Percentiles rank a stretch among this genome's conserved stretches.
Evolutionary conservation across 352 stramenopile species (phyloP).

Genomic region (Phytophthora fragariaefolia): DNA sequence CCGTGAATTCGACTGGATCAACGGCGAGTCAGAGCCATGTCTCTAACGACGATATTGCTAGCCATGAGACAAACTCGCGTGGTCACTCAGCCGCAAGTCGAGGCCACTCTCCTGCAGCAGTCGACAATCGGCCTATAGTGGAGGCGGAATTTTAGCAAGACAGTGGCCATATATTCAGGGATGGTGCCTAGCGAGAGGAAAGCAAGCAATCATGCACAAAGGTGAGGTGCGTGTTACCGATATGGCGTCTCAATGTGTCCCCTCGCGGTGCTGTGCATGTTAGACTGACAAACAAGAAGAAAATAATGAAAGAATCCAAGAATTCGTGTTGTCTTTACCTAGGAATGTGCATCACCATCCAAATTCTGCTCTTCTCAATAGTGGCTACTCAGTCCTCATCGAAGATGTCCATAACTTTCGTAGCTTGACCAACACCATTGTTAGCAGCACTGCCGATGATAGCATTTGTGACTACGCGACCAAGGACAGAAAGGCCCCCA

Average conservation of each 20-base stretch:
- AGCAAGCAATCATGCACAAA: slow-evolving; percentile 11
- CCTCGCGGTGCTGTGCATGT: slow-evolving; percentile 40
- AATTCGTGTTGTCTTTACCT: slow-evolving; percentile 26
- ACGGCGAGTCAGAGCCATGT: slow-evolving; percentile 17
- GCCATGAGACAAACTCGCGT: slow-evolving; percentile 21
- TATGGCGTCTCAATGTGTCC: slow-evolving; percentile 32
- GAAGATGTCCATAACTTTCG: slow-evolving; percentile 52
- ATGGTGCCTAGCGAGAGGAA: slow-evolving; percentile 22
- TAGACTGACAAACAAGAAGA: slow-evolving; percentile 47
- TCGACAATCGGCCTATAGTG: slow-evolving; percentile 36
- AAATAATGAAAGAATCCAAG: slow-evolving; percentile 41
- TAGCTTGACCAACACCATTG: slow-evolving; percentile 10
- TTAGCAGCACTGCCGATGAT: slow-evolving; percentile 10
- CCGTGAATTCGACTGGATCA: slow-evolving; percentile 17
- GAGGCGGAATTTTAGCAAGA: slow-evolving; percentile 51
- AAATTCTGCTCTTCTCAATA: neutral
- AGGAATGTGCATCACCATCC: neutral
- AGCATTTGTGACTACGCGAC: slow-evolving; percentile 24
- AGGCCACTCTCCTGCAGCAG: slow-evolving; percentile 41
- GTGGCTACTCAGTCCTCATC: slow-evolving; percentile 36
- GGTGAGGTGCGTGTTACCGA: slow-evolving; percentile 17
- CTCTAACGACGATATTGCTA: slow-evolving; percentile 4
- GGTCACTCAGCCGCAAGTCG: slow-evolving; percentile 33
- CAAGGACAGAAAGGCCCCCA: slow-evolving; percentile 49
- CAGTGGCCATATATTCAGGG: slow-evolving; percentile 28